phyloP scores from a whole-genome alignment of 345 rosid genomes.

The Eutrema yunnanense region DNA sequence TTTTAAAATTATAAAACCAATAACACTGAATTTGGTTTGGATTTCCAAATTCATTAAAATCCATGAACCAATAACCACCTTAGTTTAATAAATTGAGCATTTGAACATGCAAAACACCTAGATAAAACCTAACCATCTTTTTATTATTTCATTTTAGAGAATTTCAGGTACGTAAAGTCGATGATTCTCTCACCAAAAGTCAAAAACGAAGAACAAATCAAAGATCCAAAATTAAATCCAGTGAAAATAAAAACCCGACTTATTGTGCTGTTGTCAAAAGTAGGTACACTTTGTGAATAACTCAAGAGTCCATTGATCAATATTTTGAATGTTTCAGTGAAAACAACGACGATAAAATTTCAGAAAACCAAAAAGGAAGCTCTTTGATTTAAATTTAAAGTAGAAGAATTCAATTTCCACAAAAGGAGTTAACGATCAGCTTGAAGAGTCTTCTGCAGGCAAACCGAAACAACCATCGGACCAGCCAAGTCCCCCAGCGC shows the following conservation, averaged over 20 bases:
- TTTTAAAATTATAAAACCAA: too few species aligned
- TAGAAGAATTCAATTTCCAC: constrained; percentile 14
- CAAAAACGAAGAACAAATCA: neutral
- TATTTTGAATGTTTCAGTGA: neutral
- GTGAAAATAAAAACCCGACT: neutral
- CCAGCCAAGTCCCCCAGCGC: constrained; percentile 82
- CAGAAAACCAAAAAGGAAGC: neutral
- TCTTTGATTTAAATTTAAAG: neutral
- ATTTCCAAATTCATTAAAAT: too few species aligned
- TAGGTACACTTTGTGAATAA: constrained; percentile 4
- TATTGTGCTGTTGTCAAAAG: constrained; percentile 15
- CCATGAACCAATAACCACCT: too few species aligned
- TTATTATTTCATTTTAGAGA: too few species aligned
- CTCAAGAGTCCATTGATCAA: neutral
- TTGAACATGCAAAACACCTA: too few species aligned
- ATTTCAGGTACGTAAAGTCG: too few species aligned
- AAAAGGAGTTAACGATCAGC: constrained; percentile 30
- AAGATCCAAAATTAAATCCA: neutral
- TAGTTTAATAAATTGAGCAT: too few species aligned
- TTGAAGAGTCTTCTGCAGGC: constrained; percentile 61
- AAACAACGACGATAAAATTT: neutral
- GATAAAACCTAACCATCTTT: too few species aligned
- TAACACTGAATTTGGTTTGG: too few species aligned
- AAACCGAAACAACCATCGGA: constrained; percentile 54
- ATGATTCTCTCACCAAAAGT: neutral